Evolutionary conservation across 257 asterid genomes (phyloP), one percentile per base, ranked within the genome.

Genomic region (Forsythia suspensa): DNA sequence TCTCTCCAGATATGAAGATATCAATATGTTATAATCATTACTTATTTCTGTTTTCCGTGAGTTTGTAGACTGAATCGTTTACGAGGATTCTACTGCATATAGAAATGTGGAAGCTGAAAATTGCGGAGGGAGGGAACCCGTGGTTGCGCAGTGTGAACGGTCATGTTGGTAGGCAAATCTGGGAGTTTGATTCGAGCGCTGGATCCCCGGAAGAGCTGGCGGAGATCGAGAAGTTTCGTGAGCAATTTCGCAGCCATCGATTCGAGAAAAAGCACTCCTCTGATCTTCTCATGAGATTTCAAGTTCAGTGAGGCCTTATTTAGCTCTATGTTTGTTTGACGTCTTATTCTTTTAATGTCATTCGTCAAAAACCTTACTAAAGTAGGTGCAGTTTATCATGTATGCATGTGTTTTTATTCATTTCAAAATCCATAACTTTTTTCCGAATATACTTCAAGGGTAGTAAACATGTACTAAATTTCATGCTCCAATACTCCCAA

Each of bases 71-170:
- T 63, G 15, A 48, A 21, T 21, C 34, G 20, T 63, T 63, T 4
- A 63, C 16, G 5, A 8, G 16, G 39, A 63, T 63, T 63, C 21
- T 63, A 29, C 38, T 63, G 38, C 15, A 29, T 63, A 63, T 61
- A 51, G 77, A 80, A 89, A 95, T 95, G 99, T 95, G 99, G 99
- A 95, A 93, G 90, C 83, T 95, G 85, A 93, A 93, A 81, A 37
- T 89, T 74, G 94, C 88, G 0, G 97, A 95, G 80, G 99, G 96
- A 79, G 91, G 91, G 70, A 88, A 84, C 85, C 97, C 98, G 24
- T 95, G 99, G 98, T 77, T 95, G 85, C 91, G 96, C 46, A 86
- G 97, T 6, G 38, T 87, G 39, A 95, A 95, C 77, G 88, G 90
- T 20, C 94, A 93, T 71, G 80, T 85, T 40, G 99, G 99, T 36